Base-by-base conservation (phyloP, 768 basidiomycete species). In the Lactarius pseudohatsudake region DNA sequence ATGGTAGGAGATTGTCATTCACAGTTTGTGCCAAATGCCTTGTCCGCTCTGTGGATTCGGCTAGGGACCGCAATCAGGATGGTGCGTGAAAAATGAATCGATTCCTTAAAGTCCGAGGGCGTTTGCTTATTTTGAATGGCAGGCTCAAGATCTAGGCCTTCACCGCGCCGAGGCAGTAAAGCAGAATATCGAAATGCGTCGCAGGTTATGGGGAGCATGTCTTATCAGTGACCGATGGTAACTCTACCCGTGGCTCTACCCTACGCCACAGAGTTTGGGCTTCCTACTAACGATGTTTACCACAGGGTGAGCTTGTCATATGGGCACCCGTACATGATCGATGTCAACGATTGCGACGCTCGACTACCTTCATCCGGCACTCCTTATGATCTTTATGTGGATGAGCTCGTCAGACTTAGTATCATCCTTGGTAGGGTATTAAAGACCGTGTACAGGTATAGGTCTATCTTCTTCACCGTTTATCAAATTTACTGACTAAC, bases 111-210 rank as follows among this genome's bases (percentile, higher is more conserved):
- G 61, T 62, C 30, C 55, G 28, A 65, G 61, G 40, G n/a, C 50
- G 16, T 63, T 58, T 41, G 36, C 45, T 57, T 50, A 63, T 22
- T 26, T 57, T 57, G 57, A 61, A 55, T 16, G 68, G 34, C 69
- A 94, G 95, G 97, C 96, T 4, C 97, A 99, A 79, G 96, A 98
- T 74, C 82, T 99, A 34, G 97, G 97, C 3, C 78, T 99, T 59
- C 96, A 98, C 76, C 86, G 97, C 30, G 92, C 96, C 55, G 94
- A 96, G 75, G 88, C 90, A 0, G 87, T 90, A 53, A 91, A 87
- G 72, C 88, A 89, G 74, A 85, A 88, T 69, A 86, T 98, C 57
- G 96, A 96, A 75, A 81, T 95, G 53, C 82, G 95, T 61, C 84
- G 97, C 66, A 84, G 97, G 61, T 80, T 99, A 43, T 99, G 97